Percentiles rank a stretch among this genome's conserved stretches.
Conservation (phyloP, 805 yeast species). For the Metschnikowia lachancei region DNA sequence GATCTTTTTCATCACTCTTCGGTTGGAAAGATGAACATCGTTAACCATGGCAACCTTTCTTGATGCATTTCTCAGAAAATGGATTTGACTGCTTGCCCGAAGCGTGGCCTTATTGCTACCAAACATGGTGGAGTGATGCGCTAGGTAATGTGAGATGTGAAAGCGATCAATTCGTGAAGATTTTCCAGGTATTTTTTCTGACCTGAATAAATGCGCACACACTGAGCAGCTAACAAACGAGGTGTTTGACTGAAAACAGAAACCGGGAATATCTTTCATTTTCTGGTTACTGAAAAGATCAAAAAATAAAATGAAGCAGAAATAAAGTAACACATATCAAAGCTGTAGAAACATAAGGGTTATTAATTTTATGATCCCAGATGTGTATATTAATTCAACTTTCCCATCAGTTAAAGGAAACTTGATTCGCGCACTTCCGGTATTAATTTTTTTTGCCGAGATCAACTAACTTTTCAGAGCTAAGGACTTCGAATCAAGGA, state of each 20-base stretch:
- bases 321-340: too few species aligned
- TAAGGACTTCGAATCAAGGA: neutral
- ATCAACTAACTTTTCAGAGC: neutral
- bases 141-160: neutral
- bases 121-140: neutral
- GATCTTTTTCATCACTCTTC: slow-evolving; percentile 68
- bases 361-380: too few species aligned
- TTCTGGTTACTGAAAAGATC: neutral
- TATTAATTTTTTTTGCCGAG: slow-evolving; percentile 2
- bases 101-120: neutral
- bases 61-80: slow-evolving; percentile 12
- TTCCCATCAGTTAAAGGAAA: neutral
- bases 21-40: slow-evolving; percentile 42
- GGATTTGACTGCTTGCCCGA: slow-evolving; percentile 8
- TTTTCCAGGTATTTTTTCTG: slow-evolving; percentile 1
- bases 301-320: too few species aligned
- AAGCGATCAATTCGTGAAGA: neutral
- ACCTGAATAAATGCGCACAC: slow-evolving; percentile 4
- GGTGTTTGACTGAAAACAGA: neutral
- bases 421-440: slow-evolving; percentile 14
- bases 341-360: too few species aligned
- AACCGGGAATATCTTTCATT: neutral
- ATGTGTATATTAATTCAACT: too few species aligned
- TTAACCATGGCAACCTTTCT: slow-evolving; percentile 26
- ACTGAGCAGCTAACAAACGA: neutral